phyloP scores from a whole-genome alignment of 1,139 yeast species.

The Lodderomyces metapsilosis region DNA sequence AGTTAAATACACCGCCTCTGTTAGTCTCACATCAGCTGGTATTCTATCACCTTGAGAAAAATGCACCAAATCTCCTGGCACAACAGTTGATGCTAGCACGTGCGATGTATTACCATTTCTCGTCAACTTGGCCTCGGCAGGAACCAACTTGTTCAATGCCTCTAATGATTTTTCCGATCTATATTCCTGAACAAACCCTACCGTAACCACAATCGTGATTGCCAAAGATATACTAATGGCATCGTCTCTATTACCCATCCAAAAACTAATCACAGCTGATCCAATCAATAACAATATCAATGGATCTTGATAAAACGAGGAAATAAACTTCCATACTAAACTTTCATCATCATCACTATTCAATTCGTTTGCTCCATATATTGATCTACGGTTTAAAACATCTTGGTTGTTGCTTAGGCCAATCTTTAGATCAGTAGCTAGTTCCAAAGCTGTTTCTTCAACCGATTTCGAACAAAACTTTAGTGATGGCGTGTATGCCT shows the following conservation, averaged over 20 bases:
- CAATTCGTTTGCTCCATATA: slow-evolving; percentile 79
- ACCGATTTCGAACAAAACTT: slow-evolving; percentile 56
- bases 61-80: slow-evolving; percentile 92
- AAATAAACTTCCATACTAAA: slow-evolving; percentile 62
- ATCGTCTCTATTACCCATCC: slow-evolving; percentile 93
- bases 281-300: slow-evolving; percentile 82
- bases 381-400: slow-evolving; percentile 62
- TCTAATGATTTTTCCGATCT: slow-evolving; percentile 90
- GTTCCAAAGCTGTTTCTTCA: slow-evolving; percentile 58
- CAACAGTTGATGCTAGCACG: slow-evolving; percentile 81
- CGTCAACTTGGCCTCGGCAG: slow-evolving; percentile 88
- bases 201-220: slow-evolving; percentile 84
- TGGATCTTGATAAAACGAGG: slow-evolving; percentile 86
- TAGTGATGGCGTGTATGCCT: slow-evolving; percentile 45
- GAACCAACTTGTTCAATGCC: slow-evolving; percentile 87
- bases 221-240: slow-evolving; percentile 89
- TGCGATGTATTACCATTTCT: slow-evolving; percentile 73
- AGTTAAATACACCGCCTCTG: slow-evolving; percentile 71
- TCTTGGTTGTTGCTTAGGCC: slow-evolving; percentile 75
- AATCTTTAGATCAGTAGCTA: slow-evolving; percentile 54
- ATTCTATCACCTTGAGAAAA: slow-evolving; percentile 90
- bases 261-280: slow-evolving; percentile 77
- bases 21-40: slow-evolving; percentile 87
- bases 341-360: slow-evolving; percentile 74
- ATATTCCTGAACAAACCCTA: slow-evolving; percentile 95